Conservation (phyloP, 2,329 filamentous ascomycete species). For the Exophiala oligosperma region DNA sequence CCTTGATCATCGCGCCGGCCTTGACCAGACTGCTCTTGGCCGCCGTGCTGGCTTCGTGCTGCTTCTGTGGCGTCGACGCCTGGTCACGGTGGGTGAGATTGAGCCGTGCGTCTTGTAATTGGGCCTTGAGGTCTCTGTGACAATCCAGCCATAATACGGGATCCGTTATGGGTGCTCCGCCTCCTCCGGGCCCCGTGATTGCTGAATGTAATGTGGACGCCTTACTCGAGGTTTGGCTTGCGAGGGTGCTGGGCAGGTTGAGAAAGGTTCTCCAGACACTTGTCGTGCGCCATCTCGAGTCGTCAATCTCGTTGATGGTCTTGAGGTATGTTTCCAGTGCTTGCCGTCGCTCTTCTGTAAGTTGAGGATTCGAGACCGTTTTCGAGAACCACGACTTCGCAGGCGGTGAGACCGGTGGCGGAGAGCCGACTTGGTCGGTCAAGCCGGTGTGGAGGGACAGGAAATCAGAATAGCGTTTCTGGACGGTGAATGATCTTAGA, state of each 20-base stretch:
- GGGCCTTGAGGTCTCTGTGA: constrained; percentile 59
- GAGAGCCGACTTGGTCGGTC: constrained; percentile 48
- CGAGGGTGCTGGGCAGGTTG: constrained; percentile 50
- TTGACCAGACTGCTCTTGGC: constrained; percentile 62
- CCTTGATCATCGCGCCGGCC: constrained; percentile 54
- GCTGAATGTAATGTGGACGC: constrained; percentile 45
- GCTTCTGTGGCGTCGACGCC: constrained; percentile 57
- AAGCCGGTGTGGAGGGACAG: constrained; percentile 54
- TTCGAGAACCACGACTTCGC: constrained; percentile 62
- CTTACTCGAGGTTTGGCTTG: constrained; percentile 30
- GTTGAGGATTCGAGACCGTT: constrained; percentile 56
- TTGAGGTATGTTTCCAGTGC: constrained; percentile 60
- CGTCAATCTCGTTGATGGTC: constrained; percentile 56
- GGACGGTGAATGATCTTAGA: constrained; percentile 58
- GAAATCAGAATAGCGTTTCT: constrained; percentile 68
- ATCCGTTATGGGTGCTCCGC: constrained; percentile 44
- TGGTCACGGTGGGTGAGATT: constrained; percentile 62
- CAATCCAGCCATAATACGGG: constrained; percentile 64
- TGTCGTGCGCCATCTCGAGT: constrained; percentile 59
- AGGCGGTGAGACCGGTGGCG: constrained; percentile 57
- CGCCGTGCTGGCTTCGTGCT: constrained; percentile 62
- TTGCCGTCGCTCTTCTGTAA: constrained; percentile 58
- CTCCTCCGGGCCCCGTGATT: constrained; percentile 40
- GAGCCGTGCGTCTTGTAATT: constrained; percentile 60
- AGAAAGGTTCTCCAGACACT: constrained; percentile 60